phyloP scores from a whole-genome alignment of 1,284 basidiomycete genomes.

The Coniophora puteana region DNA sequence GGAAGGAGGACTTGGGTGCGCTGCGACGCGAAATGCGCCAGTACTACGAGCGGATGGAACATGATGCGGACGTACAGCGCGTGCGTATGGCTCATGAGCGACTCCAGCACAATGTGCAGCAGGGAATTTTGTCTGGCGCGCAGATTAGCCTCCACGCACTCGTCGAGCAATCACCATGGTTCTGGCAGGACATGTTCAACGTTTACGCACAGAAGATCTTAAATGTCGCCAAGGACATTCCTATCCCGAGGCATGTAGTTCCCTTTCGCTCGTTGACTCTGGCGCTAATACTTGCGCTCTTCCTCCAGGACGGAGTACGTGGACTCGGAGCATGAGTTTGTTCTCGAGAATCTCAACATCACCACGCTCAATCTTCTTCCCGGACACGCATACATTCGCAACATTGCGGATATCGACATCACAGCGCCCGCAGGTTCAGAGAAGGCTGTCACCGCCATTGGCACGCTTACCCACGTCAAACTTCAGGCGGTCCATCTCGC shows the following conservation, averaged over 20 bases:
- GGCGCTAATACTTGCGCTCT: constrained; percentile 5
- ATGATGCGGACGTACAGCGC: constrained; percentile 44
- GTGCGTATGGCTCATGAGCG: constrained; percentile 43
- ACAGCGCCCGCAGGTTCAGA: constrained; percentile 37
- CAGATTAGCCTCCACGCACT: constrained; percentile 40
- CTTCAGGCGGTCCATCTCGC: constrained; percentile 59
- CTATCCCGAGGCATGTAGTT: constrained; percentile 55
- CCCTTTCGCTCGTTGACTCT: not conserved
- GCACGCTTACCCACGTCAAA: constrained; percentile 59
- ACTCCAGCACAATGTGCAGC: constrained; percentile 44
- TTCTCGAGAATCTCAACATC: constrained; percentile 67
- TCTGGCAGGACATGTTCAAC: constrained; percentile 69
- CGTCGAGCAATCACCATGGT: constrained; percentile 59
- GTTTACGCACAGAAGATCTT: constrained; percentile 56
- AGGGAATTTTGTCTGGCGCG: constrained; percentile 33
- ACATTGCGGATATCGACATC: constrained; percentile 70
- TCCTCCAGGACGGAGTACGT: constrained; percentile 58
- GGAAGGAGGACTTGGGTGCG: constrained; percentile 44
- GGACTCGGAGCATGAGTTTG: constrained; percentile 61
- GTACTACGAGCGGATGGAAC: constrained; percentile 41
- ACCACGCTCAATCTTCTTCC: constrained; percentile 62
- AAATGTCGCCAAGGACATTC: constrained; percentile 46
- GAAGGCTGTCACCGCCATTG: constrained; percentile 46
- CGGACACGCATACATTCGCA: constrained; percentile 65
- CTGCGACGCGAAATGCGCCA: constrained; percentile 40